phyloP scores from a whole-genome alignment of 768 basidiomycete species.

The Lyophyllum decastes region DNA sequence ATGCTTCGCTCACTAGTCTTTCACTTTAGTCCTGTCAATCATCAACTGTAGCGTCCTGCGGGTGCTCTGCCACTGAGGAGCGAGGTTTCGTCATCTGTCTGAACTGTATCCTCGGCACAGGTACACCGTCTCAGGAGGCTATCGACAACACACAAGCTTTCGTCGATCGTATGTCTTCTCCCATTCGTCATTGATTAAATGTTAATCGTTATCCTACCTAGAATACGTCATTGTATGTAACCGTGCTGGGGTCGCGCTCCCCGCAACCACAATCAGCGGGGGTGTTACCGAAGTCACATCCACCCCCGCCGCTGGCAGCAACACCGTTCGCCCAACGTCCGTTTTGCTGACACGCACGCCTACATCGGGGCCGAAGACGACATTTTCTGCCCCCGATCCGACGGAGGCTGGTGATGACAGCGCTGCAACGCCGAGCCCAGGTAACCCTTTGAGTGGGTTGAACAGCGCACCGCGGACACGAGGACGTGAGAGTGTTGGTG shows the following conservation, averaged over 20 bases:
- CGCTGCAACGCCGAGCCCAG: neutral
- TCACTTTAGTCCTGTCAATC: constrained; percentile 1
- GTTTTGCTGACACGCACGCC: neutral
- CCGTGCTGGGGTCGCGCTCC: constrained; percentile 8
- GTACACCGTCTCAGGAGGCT: neutral
- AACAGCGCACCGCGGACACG: constrained; percentile 1
- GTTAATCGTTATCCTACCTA: neutral
- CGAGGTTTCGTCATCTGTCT: constrained; percentile 10
- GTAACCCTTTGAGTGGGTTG: neutral
- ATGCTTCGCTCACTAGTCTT: neutral
- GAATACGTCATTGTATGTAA: constrained; percentile 4
- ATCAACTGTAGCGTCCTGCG: neutral
- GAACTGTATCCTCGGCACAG: constrained; percentile 10
- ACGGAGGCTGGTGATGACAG: neutral
- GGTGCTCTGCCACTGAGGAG: constrained; percentile 9
- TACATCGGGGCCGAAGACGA: neutral
- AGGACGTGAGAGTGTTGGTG: neutral
- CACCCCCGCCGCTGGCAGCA: neutral
- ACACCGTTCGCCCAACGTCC: neutral
- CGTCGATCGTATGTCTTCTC: constrained; percentile 6
- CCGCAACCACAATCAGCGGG: constrained; percentile 14
- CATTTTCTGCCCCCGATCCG: neutral
- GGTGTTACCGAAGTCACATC: constrained; percentile 1
- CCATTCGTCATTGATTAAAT: neutral
- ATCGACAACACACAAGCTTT: neutral